Evolutionary conservation across 306 rosid genomes (phyloP), one percentile per base, ranked within the genome.

Genomic region (Hylodesmum podocarpum): DNA sequence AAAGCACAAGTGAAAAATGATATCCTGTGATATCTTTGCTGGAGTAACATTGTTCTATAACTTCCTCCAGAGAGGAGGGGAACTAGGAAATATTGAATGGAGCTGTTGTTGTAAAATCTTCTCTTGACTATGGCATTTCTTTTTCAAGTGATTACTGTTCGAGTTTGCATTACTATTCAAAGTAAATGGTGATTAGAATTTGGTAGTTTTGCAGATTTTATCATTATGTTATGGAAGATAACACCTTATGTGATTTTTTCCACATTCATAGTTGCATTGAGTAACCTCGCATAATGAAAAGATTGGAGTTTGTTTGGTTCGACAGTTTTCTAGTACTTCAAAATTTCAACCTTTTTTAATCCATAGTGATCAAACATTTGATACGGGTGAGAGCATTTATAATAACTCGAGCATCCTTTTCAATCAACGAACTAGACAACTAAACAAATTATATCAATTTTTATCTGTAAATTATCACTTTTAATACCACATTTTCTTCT

Each of bases 41-140:
- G 3, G 24, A 25, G 37, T 5, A 47, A 21, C 78, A 11, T 4
- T 41, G 44, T 18, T 58, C 28, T 6, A 8, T 15, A 12, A 40
- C 8, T 72, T 39, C 3, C 18, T 14, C 5, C 6, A 1, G 6
- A 47, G 6, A 59, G 24, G 13, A 75, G 19, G 14, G 62, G 37
- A 53, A 62, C n/a, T 84, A 86, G 18, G 79, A 46, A 61, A 58
- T 78, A 50, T 72, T 78, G 78, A 86, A 88, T 69, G 84, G 78
- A 15, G 44, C 81, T 41, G 89, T 84, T 25, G 88, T 90, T 71
- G 22, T 15, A 10, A 21, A 10, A 18, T 59, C 46, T 18, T 29
- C 22, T 28, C 50, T 22, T 37, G 11, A 19, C 27, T 22, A 1
- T 29, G 10, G 34, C 51, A 40, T 43, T 67, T 43, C 31, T 3